These are phyloP conservation scores for Russula foetens DNA, from an alignment of 768 basidiomycete species.

Conservation along the genomic window DNA sequence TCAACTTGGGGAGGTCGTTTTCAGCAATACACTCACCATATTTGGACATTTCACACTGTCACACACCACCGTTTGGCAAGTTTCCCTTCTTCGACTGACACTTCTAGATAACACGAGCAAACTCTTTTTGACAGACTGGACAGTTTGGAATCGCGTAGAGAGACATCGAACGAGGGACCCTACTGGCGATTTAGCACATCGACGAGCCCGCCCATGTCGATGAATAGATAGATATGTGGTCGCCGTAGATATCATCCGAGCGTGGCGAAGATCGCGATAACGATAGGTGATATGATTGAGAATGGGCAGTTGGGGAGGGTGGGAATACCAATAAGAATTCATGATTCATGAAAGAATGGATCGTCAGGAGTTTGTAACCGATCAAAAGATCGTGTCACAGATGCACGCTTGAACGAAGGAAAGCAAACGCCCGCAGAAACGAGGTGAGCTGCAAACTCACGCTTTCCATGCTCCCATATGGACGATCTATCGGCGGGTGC, in stretches of 20 bases:
- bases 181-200: no score
- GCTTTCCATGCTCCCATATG: background rate
- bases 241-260: background rate
- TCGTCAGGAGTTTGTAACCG: constrained; percentile 17
- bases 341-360: constrained; percentile 13
- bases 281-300: background rate
- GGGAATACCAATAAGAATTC: constrained; percentile 1
- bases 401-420: constrained; percentile 3
- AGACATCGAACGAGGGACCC: background rate
- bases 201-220: background rate
- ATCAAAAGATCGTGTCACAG: constrained; percentile 13
- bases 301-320: background rate
- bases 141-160: background rate
- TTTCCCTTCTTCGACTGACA: constrained; percentile 17
- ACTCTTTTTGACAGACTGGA: constrained; percentile 5
- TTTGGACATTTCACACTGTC: constrained; percentile 16
- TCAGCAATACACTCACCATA: constrained; percentile 15
- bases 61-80: constrained; percentile 11
- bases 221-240: background rate
- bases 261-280: background rate
- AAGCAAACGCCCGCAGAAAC: constrained; percentile 12
- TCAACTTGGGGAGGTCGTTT: background rate
- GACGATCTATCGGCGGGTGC: background rate
- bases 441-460: background rate
- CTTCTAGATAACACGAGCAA: constrained; percentile 15